Evolutionary conservation across 306 rosid genomes (phyloP), one percentile per base, ranked within the genome.

Genomic region (Cajanus cajan): DNA sequence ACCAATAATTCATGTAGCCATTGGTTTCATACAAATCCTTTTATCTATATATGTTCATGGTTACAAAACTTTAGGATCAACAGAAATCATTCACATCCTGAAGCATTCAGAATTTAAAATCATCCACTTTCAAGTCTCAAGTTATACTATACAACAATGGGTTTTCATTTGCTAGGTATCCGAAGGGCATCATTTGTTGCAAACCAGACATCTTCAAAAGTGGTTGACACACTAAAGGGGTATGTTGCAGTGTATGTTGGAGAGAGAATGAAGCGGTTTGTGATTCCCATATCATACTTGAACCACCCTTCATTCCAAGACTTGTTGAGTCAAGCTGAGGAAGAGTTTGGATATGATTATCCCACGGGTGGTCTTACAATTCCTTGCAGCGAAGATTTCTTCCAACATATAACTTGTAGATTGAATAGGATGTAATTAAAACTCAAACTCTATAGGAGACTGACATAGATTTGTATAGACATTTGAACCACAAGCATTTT

Each of bases 311-410:
- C 37, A 0, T 57, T 57, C 36, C 63, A 57, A 6, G 36, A 57
- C 36, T 24, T 57, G n/a, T 5, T 57, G 16, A 24, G n/a, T 24
- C 16, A 57, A 50, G 22, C 8, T 50, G 57, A 50, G 22, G 57
- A 57, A 57, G 63, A 57, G 16, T 84, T 74, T 25, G 82, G 88
- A 65, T 84, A 69, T 66, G 57, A 78, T 75, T 81, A 87, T 82
- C 83, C 88, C 5, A 71, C 33, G 11, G 82, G 80, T 8, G 85
- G 85, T 2, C 72, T 85, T 48, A 85, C 74, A 45, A 76, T 80
- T 44, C 82, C 80, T 4, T 77, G 80, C 43, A 7, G 13, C 1
- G 80, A 81, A 51, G 25, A 74, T 66, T 39, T 18, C 12, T 81
- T 74, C 44, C 25, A 41, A 52, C 37, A 22, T 11, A 34, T 59